Evolutionary conservation across 768 basidiomycete species (phyloP).

Genomic region (Amyloporia xantha): DNA sequence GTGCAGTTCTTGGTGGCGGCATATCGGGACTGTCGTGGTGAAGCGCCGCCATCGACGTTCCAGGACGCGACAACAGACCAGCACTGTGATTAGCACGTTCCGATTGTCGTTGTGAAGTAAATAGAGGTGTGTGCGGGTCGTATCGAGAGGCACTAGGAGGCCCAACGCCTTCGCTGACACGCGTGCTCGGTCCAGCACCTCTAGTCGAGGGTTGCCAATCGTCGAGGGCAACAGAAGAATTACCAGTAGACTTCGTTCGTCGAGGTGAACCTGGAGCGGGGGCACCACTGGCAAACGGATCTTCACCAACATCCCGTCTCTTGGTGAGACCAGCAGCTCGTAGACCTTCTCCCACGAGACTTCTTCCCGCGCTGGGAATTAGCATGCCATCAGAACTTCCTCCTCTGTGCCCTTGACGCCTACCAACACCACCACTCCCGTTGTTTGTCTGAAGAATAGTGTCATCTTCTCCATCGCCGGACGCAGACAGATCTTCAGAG

Average conservation of each 20-base stretch:
- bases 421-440: conserved; percentile 27
- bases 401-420: conserved; percentile 49
- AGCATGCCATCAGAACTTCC: conserved; percentile 67
- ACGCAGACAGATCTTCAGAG: conserved; percentile 38
- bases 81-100: not conserved
- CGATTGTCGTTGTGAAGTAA: conserved; percentile 5
- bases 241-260: conserved; percentile 20
- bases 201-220: conserved; percentile 3
- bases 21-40: conserved; percentile 20
- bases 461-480: conserved; percentile 21
- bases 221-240: conserved; percentile 12
- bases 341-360: conserved; percentile 60
- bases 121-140: conserved; percentile 9
- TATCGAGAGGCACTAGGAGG: conserved; percentile 6
- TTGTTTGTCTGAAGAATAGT: conserved; percentile 14
- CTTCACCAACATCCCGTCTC: conserved; percentile 26
- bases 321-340: conserved; percentile 62
- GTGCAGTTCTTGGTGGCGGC: conserved; percentile 31
- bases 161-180: conserved; percentile 12
- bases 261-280: conserved; percentile 7
- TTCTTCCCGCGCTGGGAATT: conserved; percentile 38
- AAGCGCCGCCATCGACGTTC: conserved; percentile 31
- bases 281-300: conserved; percentile 26
- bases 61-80: conserved; percentile 14
- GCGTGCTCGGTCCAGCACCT: conserved; percentile 4